Evolutionary conservation across 1,139 yeast species (phyloP).

Genomic region (Geotrichum europaeum): DNA sequence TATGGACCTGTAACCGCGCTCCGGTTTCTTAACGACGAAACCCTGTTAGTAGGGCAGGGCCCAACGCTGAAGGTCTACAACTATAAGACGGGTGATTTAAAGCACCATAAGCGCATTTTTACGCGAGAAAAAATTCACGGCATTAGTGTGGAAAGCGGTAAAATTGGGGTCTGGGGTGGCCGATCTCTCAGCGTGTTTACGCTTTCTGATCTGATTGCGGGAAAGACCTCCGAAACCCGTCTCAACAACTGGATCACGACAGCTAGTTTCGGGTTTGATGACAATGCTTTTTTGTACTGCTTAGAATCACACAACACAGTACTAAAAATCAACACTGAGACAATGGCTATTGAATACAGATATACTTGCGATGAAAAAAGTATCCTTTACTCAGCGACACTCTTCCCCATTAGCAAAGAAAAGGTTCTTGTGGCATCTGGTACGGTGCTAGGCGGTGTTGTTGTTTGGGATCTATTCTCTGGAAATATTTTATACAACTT

Average conservation of each 20-base stretch:
- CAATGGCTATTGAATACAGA: slow-evolving; percentile 36
- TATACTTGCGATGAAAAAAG: slow-evolving; percentile 66
- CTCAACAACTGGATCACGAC: slow-evolving; percentile 75
- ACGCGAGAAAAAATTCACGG: slow-evolving; percentile 74
- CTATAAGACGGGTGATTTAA: slow-evolving; percentile 38
- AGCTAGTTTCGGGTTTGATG: slow-evolving; percentile 44
- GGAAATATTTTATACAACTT: slow-evolving; percentile 49
- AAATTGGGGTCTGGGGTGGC: slow-evolving; percentile 61
- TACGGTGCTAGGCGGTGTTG: slow-evolving; percentile 84
- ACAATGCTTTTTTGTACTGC: slow-evolving; percentile 34
- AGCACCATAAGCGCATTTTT: slow-evolving; percentile 48
- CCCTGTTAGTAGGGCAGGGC: slow-evolving; percentile 68
- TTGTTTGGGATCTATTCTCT: slow-evolving; percentile 53
- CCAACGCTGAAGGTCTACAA: slow-evolving; percentile 55
- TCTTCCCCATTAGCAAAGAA: slow-evolving; percentile 43
- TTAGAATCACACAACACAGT: slow-evolving; percentile 81
- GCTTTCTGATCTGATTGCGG: slow-evolving; percentile 16
- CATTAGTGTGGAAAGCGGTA: slow-evolving; percentile 40
- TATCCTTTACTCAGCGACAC: slow-evolving; percentile 78
- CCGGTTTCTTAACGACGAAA: slow-evolving; percentile 37
- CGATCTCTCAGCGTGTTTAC: slow-evolving; percentile 48
- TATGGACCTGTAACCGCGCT: slow-evolving; percentile 74
- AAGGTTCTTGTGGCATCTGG: slow-evolving; percentile 70
- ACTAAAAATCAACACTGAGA: slow-evolving; percentile 40
- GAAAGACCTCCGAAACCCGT: slow-evolving; percentile 40